phyloP scores from a whole-genome alignment of 768 basidiomycete genomes.

The Pisolithus albus region DNA sequence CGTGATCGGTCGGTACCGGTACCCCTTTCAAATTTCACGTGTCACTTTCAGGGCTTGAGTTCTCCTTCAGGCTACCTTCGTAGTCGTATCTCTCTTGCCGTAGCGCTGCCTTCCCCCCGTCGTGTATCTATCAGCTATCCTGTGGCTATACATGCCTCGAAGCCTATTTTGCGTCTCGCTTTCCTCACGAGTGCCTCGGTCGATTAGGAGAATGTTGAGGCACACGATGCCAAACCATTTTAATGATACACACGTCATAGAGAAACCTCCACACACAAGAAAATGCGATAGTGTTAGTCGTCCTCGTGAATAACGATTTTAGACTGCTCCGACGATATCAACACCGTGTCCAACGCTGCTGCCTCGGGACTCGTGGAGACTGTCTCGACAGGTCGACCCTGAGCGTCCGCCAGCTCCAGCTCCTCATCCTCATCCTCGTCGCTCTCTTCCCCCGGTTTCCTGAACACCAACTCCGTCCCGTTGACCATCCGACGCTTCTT shows the following conservation, averaged over 20 bases:
- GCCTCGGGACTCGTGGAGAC: neutral
- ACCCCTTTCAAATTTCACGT: too few species aligned
- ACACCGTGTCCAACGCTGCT: constrained; percentile 5
- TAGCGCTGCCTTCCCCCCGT: too few species aligned
- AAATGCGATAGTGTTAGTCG: constrained; percentile 24
- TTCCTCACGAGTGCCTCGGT: too few species aligned
- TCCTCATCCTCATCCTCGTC: constrained; percentile 37
- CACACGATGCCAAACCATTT: neutral
- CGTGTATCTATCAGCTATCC: too few species aligned
- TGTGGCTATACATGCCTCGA: too few species aligned
- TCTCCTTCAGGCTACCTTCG: too few species aligned
- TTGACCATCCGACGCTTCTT: constrained; percentile 82
- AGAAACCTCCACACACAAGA: too few species aligned
- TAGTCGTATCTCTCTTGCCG: too few species aligned
- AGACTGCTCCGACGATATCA: constrained; percentile 26
- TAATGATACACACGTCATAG: neutral
- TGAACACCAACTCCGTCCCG: constrained; percentile 63
- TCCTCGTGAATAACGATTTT: constrained; percentile 48
- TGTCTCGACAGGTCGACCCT: constrained; percentile 1
- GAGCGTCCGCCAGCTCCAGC: constrained; percentile 9
- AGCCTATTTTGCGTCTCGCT: too few species aligned
- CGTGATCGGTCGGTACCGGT: too few species aligned
- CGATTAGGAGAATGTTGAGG: neutral
- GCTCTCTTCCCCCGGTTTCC: constrained; percentile 44
- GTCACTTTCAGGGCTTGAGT: too few species aligned